phyloP scores from a whole-genome alignment of 306 rosid genomes.

The Nissolia schottii region DNA sequence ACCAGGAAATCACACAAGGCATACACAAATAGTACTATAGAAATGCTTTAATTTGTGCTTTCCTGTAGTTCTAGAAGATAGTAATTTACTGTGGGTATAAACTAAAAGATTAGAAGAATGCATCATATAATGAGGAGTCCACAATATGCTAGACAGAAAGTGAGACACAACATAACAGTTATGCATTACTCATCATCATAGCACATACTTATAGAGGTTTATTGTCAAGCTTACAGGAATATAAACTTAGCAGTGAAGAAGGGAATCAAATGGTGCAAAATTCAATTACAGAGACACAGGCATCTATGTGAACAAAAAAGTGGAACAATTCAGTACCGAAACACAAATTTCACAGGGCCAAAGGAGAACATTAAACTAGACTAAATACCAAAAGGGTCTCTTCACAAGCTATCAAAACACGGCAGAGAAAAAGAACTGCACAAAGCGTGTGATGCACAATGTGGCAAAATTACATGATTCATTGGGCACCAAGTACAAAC shows the following conservation, averaged over 20 bases:
- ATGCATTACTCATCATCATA: background rate
- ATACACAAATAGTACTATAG: background rate
- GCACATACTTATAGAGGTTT: background rate
- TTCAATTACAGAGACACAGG: background rate
- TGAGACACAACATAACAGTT: background rate
- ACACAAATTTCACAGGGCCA: background rate
- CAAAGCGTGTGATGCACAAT: conserved; percentile 25
- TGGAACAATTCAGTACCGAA: background rate
- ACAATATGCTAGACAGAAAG: background rate
- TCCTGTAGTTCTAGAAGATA: background rate
- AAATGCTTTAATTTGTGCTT: background rate
- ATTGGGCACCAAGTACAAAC: conserved; percentile 3
- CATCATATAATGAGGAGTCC: background rate
- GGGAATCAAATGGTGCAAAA: background rate
- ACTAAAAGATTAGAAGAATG: background rate
- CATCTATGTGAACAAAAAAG: background rate
- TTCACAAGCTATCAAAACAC: conserved; percentile 7
- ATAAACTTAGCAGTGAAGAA: background rate
- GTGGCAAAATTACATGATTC: conserved; percentile 16
- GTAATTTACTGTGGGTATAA: background rate
- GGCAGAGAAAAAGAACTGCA: background rate
- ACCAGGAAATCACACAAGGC: background rate
- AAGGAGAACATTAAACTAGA: conserved; percentile 15
- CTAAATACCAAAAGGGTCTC: background rate
- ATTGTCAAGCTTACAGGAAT: background rate